Percentiles rank a stretch among this genome's conserved stretches.
These are phyloP conservation scores for Polyrhizophydium stewartii DNA, from an alignment of 371 early-diverging fungal genomes.

Conservation along the genomic window DNA sequence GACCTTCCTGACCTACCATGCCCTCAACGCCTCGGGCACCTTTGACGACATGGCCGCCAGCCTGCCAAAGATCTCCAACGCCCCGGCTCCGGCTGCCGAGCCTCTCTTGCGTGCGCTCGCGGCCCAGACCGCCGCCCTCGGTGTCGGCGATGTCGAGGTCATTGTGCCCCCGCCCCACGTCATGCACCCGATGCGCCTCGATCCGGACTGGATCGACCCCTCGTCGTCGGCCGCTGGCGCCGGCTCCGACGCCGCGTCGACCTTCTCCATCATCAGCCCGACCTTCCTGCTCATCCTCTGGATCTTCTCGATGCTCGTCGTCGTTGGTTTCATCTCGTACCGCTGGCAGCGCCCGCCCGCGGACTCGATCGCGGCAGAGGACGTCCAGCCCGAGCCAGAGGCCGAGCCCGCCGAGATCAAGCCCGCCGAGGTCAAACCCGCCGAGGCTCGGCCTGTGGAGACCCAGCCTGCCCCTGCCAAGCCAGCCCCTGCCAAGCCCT, in stretches of 20 bases:
- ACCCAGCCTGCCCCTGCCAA: too few species aligned
- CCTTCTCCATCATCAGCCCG: background rate
- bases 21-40: slow-evolving; percentile 56
- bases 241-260: too few species aligned
- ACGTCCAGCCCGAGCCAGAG: background rate
- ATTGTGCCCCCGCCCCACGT: slow-evolving; percentile 56
- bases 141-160: slow-evolving; percentile 38
- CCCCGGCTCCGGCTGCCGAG: background rate
- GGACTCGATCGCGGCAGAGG: background rate
- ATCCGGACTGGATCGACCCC: background rate
- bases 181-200: slow-evolving; percentile 14
- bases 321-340: slow-evolving; percentile 1
- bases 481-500: background rate
- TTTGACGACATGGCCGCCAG: slow-evolving; percentile 1
- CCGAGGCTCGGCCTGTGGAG: background rate
- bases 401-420: background rate
- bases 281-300: background rate
- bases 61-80: background rate
- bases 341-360: background rate
- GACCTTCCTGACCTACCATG: slow-evolving; percentile 67
- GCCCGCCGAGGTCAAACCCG: background rate
- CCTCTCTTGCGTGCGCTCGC: slow-evolving; percentile 2
- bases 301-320: slow-evolving; percentile 1
- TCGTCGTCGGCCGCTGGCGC: background rate
- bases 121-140: slow-evolving; percentile 3